Evolutionary conservation across 176 grass and related monocot genomes (phyloP).

Genomic region (Phragmites australis): DNA sequence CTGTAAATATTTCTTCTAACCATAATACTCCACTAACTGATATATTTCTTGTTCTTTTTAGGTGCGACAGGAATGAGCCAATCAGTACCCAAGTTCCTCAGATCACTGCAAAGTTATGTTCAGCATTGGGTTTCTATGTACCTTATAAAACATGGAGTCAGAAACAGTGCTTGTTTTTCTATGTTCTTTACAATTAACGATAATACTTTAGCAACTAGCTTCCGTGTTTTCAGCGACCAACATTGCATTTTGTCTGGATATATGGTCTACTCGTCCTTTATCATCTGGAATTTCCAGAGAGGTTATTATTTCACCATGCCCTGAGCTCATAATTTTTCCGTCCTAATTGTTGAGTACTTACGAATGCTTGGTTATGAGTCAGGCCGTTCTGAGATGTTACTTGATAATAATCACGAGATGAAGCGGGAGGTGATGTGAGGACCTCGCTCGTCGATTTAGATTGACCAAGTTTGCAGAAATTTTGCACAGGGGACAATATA

Average conservation of each 20-base stretch:
- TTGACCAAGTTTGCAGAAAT: no score
- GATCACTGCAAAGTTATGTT: not conserved
- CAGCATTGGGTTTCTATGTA: not conserved
- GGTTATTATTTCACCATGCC: not conserved
- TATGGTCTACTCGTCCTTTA: no score
- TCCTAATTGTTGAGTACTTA: no score
- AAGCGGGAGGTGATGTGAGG: no score
- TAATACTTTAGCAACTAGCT: not conserved
- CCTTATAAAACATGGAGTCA: not conserved
- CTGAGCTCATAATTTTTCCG: not conserved
- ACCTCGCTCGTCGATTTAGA: no score
- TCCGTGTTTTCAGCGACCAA: not conserved
- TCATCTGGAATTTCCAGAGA: not conserved
- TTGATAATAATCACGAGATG: no score
- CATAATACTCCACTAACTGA: not conserved
- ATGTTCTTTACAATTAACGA: not conserved
- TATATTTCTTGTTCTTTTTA: not conserved
- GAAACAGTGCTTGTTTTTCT: not conserved
- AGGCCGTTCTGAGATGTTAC: no score
- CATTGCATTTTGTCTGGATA: not conserved
- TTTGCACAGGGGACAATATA: no score
- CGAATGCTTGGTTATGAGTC: no score
- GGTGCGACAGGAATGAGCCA: slow-evolving; percentile 7
- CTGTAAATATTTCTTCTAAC: not conserved
- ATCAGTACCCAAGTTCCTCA: not conserved